Conservation (phyloP, 2,329 filamentous ascomycete genomes). For the Trichoderma semiorbis region DNA sequence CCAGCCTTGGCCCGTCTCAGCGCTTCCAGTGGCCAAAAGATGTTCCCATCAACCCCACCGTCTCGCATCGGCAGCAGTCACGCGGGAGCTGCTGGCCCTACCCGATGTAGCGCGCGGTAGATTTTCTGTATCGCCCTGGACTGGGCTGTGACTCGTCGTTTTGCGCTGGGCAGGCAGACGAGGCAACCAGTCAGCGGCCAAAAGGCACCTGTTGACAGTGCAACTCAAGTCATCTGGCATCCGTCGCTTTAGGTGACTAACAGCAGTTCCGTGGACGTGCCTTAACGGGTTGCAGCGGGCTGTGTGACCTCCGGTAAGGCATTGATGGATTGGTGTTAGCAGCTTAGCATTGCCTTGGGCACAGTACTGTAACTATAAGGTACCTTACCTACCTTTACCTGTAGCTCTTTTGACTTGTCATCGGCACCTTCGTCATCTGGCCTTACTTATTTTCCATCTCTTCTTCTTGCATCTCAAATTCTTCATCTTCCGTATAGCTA, state of each 20-base stretch:
- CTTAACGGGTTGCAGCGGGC: neutral
- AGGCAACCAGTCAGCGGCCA: conserved; percentile 3
- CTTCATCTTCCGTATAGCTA: neutral
- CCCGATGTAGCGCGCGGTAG: neutral
- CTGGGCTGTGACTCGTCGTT: neutral
- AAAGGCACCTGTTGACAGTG: neutral
- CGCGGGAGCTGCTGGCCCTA: neutral
- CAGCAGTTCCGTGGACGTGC: neutral
- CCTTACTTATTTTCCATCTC: neutral
- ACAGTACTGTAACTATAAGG: neutral
- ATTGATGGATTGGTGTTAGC: neutral
- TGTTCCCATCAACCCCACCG: neutral
- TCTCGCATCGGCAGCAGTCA: conserved; percentile 6
- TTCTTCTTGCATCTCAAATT: neutral
- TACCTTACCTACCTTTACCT: neutral
- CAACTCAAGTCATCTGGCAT: neutral
- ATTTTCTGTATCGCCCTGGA: neutral
- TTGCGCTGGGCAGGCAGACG: neutral
- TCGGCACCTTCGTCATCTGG: neutral
- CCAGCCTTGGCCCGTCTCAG: neutral
- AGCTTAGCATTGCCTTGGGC: neutral
- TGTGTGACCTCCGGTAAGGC: neutral
- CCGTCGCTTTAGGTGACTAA: neutral
- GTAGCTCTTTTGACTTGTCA: neutral
- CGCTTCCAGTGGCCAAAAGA: neutral